phyloP scores from a whole-genome alignment of 164 flowering plant genomes.

The Litsea cubeba region DNA sequence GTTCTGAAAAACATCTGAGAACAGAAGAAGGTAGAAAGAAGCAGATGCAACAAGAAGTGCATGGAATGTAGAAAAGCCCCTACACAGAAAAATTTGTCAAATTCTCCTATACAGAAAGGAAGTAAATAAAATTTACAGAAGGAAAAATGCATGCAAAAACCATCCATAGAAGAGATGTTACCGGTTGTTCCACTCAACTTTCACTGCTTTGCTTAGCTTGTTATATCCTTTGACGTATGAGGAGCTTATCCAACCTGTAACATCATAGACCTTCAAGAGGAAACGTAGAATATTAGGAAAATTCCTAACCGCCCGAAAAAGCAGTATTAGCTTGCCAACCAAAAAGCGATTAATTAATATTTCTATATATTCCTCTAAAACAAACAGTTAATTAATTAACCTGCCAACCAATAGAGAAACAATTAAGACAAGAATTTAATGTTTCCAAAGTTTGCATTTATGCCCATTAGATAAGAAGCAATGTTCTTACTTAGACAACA shows the following conservation, averaged over 20 bases:
- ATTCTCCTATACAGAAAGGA: background rate
- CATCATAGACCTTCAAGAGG: conserved; percentile 48
- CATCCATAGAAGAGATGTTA: conserved; percentile 12
- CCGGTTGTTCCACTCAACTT: conserved; percentile 73
- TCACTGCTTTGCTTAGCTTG: conserved; percentile 29
- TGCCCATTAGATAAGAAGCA: no score
- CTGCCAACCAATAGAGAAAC: no score
- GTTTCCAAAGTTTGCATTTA: no score
- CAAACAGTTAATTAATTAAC: no score
- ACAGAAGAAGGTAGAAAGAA: conserved; percentile 49
- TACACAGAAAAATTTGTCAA: conserved; percentile 17
- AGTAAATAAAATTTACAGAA: background rate
- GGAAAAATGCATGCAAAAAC: background rate
- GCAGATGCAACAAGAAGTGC: conserved; percentile 49
- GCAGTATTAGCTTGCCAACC: no score
- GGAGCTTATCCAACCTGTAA: conserved; percentile 41
- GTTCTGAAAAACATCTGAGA: conserved; percentile 46
- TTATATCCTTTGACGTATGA: conserved; percentile 33
- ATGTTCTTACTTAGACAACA: no score
- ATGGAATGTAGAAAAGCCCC: conserved; percentile 75
- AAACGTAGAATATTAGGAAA: conserved; percentile 10
- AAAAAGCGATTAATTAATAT: no score
- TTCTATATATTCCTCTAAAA: no score
- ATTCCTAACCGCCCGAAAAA: background rate
- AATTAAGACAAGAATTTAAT: no score